Conservation (phyloP, 2,329 filamentous ascomycete genomes). For the Ophiocordyceps robertsii region DNA sequence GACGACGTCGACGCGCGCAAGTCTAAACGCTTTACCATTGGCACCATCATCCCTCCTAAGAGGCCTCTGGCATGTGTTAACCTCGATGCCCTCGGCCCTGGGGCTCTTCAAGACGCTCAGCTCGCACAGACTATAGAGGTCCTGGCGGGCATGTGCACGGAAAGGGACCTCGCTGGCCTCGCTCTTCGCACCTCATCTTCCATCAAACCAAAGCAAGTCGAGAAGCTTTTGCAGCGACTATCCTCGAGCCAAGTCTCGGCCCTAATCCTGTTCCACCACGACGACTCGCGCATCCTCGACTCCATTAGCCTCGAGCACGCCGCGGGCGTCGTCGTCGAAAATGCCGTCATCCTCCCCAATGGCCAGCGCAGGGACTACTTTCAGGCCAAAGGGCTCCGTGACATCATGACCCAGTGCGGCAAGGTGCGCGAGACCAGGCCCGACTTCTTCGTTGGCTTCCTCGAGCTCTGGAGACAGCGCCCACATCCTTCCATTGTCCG, state of each 20-base stretch:
- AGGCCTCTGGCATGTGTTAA: conserved; percentile 1
- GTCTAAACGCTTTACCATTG: not conserved
- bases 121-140: not conserved
- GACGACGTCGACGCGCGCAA: not conserved
- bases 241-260: conserved; percentile 4
- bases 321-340: conserved; percentile 25
- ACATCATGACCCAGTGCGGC: conserved; percentile 14
- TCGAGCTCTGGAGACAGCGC: conserved; percentile 18
- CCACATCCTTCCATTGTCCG: conserved; percentile 19
- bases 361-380: conserved; percentile 30
- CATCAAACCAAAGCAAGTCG: not conserved
- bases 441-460: conserved; percentile 22
- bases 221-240: conserved; percentile 2
- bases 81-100: not conserved
- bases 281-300: conserved; percentile 7
- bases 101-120: not conserved
- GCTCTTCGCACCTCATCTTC: conserved; percentile 3
- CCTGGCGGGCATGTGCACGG: not conserved
- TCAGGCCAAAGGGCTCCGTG: conserved; percentile 20
- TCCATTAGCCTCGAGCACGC: conserved; percentile 16
- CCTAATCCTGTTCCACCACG: conserved; percentile 11
- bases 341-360: conserved; percentile 24
- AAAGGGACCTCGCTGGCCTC: conserved; percentile 1
- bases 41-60: not conserved
- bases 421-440: conserved; percentile 16